phyloP scores from a whole-genome alignment of 2,329 filamentous ascomycete genomes.

The Aspergillus awamori region DNA sequence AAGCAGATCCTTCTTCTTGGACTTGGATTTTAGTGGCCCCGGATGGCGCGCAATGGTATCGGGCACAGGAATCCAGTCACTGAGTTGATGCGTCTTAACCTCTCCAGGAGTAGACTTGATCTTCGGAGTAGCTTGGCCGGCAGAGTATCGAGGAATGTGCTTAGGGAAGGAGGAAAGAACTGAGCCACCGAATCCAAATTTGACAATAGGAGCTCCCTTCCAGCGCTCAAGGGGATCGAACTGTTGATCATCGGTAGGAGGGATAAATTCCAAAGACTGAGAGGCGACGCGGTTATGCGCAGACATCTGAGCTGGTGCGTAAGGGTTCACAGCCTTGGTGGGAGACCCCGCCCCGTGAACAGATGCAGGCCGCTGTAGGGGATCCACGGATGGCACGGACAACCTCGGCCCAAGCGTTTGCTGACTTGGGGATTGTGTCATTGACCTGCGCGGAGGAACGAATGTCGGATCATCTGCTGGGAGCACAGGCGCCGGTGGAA shows the following conservation, averaged over 20 bases:
- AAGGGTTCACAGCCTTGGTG: constrained; percentile 40
- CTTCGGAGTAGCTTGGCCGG: constrained; percentile 71
- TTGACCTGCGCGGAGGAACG: constrained; percentile 52
- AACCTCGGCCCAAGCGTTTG: constrained; percentile 53
- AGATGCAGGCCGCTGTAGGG: constrained; percentile 58
- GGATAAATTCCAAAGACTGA: constrained; percentile 57
- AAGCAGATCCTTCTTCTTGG: constrained; percentile 91
- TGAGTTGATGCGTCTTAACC: constrained; percentile 74
- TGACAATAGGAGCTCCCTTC: constrained; percentile 84
- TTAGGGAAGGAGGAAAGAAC: constrained; percentile 86
- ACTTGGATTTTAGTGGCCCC: constrained; percentile 83
- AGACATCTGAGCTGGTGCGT: constrained; percentile 37
- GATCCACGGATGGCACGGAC: constrained; percentile 47
- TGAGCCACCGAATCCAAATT: constrained; percentile 83
- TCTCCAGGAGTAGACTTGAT: constrained; percentile 82
- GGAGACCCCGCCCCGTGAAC: constrained; percentile 52
- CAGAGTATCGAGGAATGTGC: constrained; percentile 81
- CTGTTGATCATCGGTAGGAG: constrained; percentile 58
- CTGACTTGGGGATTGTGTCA: constrained; percentile 63
- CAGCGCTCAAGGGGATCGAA: constrained; percentile 82
- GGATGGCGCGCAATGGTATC: constrained; percentile 81
- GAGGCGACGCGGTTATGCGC: constrained; percentile 48
- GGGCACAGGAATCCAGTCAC: constrained; percentile 69
- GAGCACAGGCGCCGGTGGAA: constrained; percentile 23
- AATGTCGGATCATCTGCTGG: constrained; percentile 31